These are phyloP conservation scores for Catharanthus roseus DNA, from an alignment of 257 asterid species.

Conservation along the genomic window DNA sequence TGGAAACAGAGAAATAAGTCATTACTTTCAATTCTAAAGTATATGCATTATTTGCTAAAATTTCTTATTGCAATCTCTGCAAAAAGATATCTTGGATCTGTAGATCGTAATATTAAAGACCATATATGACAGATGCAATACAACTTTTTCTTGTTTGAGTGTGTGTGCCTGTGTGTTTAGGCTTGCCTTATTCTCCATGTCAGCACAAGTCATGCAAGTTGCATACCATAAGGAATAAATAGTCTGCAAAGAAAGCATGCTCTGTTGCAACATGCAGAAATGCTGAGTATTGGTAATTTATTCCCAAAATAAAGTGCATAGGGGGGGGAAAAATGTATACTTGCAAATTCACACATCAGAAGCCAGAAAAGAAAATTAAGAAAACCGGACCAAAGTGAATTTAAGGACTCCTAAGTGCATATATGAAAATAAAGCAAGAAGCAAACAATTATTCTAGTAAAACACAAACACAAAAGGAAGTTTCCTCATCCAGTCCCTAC, in stretches of 20 bases:
- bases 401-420: background rate
- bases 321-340: background rate
- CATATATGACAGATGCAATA: background rate
- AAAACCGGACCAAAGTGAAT: background rate
- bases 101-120: background rate
- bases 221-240: background rate
- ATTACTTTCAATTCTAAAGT: constrained; percentile 1
- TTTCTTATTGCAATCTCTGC: background rate
- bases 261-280: background rate
- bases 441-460: background rate
- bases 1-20: constrained; percentile 24
- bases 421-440: background rate
- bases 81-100: background rate
- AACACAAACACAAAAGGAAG: background rate
- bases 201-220: background rate
- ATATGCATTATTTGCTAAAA: background rate
- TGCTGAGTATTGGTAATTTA: background rate
- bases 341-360: background rate
- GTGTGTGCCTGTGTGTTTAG: no score
- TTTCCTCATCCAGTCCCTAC: background rate
- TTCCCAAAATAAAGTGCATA: background rate
- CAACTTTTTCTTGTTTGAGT: background rate
- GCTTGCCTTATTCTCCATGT: background rate
- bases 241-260: background rate
- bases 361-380: background rate